A percentile compares a stretch with the other conserved stretches of the same genome.
These are phyloP conservation scores for Ophiocordyceps camponoti-rufipedis DNA, from an alignment of 2,329 filamentous ascomycete species.

Conservation along the genomic window DNA sequence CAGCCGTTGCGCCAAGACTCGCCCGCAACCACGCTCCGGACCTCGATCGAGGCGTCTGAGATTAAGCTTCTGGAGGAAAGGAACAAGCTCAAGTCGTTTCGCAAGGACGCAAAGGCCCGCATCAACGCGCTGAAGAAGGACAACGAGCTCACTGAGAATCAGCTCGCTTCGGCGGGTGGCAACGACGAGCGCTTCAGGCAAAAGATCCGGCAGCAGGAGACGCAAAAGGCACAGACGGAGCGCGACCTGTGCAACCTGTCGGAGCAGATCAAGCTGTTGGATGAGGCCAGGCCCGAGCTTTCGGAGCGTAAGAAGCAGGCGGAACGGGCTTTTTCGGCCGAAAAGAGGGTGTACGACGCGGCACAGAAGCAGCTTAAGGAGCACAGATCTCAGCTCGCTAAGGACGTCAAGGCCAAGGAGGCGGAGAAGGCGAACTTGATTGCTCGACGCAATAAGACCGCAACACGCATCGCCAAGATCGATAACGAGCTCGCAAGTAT, in stretches of 20 bases:
- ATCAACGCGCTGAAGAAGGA: slow-evolving; percentile 53
- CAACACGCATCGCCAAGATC: slow-evolving; percentile 51
- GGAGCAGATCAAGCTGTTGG: slow-evolving; percentile 43
- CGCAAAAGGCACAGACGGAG: slow-evolving; percentile 49
- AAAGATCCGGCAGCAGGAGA: slow-evolving; percentile 57
- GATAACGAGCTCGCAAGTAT: slow-evolving; percentile 56
- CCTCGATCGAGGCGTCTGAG: slow-evolving; percentile 56
- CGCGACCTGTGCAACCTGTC: slow-evolving; percentile 34
- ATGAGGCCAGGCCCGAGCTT: slow-evolving; percentile 42
- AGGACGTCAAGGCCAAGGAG: slow-evolving; percentile 42
- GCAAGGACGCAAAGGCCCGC: slow-evolving; percentile 57
- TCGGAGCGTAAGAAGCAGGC: slow-evolving; percentile 34
- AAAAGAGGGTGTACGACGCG: slow-evolving; percentile 42
- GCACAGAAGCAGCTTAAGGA: slow-evolving; percentile 34
- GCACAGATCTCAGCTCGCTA: slow-evolving; percentile 43
- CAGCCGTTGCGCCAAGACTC: slow-evolving; percentile 55
- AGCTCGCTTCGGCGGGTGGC: slow-evolving; percentile 49
- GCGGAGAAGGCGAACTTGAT: slow-evolving; percentile 45
- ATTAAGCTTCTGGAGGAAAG: slow-evolving; percentile 52
- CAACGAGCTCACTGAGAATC: slow-evolving; percentile 48
- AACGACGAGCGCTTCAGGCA: slow-evolving; percentile 61
- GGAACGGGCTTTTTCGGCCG: slow-evolving; percentile 32
- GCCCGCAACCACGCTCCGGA: slow-evolving; percentile 57
- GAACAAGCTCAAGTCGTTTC: slow-evolving; percentile 47
- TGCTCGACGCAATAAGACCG: slow-evolving; percentile 55